A percentile compares a stretch with the other conserved stretches of the same genome.
These are phyloP conservation scores for Aspergillus sp. DNA, from an alignment of 2,329 filamentous ascomycete genomes.

Conservation along the genomic window DNA sequence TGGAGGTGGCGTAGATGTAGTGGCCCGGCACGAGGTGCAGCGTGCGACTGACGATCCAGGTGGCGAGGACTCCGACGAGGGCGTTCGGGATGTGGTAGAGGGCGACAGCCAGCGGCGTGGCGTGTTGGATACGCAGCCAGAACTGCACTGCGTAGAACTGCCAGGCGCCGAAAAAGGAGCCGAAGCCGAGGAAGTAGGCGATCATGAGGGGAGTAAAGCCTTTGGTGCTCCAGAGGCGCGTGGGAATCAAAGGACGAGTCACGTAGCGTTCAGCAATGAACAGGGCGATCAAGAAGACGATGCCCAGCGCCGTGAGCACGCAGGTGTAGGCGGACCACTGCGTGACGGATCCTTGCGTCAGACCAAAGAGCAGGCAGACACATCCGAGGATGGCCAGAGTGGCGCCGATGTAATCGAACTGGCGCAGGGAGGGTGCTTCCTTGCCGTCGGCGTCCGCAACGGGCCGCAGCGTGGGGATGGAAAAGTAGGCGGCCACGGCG, in stretches of 20 bases:
- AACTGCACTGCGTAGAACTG: slow-evolving; percentile 44
- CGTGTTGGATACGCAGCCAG: slow-evolving; percentile 41
- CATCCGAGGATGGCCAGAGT: slow-evolving; percentile 50
- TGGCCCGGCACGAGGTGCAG: slow-evolving; percentile 49
- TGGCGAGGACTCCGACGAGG: slow-evolving; percentile 46
- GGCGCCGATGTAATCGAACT: slow-evolving; percentile 44
- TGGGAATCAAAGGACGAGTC: slow-evolving; percentile 47
- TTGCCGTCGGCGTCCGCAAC: slow-evolving; percentile 28
- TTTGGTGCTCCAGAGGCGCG: slow-evolving; percentile 43
- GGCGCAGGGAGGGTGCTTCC: slow-evolving; percentile 29
- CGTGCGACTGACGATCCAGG: slow-evolving; percentile 47
- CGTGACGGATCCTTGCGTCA: slow-evolving; percentile 53
- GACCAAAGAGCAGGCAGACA: slow-evolving; percentile 57
- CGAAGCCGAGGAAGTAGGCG: slow-evolving; percentile 46
- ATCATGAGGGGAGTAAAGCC: slow-evolving; percentile 46
- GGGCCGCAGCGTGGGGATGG: slow-evolving; percentile 39
- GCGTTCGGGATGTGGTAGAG: slow-evolving; percentile 49
- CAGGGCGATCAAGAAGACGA: slow-evolving; percentile 48
- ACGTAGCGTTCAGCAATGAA: slow-evolving; percentile 48
- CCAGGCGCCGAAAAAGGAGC: slow-evolving; percentile 45
- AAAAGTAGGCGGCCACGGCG: slow-evolving; percentile 38
- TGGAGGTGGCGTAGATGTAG: slow-evolving; percentile 47
- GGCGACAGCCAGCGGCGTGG: slow-evolving; percentile 41
- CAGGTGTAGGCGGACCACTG: slow-evolving; percentile 53
- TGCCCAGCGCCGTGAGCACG: slow-evolving; percentile 47